Evolutionary conservation across 2,329 filamentous ascomycete species (phyloP).

Genomic region (Corniculantispora saksenae): DNA sequence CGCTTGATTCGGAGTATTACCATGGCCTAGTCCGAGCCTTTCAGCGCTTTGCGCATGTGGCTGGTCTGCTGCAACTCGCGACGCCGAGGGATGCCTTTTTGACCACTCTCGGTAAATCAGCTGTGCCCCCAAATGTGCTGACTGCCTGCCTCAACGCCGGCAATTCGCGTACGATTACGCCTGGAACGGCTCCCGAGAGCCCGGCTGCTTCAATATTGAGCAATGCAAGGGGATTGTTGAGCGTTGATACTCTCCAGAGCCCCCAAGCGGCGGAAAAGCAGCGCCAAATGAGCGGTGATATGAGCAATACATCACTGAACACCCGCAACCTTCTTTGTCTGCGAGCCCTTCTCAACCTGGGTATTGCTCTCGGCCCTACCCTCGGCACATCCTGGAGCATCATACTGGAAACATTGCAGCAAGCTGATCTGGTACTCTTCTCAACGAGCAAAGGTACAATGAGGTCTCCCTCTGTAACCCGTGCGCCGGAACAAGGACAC

Average conservation of each 20-base stretch:
- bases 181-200: constrained; percentile 49
- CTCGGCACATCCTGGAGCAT: constrained; percentile 86
- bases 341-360: constrained; percentile 87
- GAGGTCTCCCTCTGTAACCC: constrained; percentile 49
- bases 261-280: constrained; percentile 59
- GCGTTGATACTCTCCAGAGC: constrained; percentile 68
- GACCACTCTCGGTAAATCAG: constrained; percentile 89
- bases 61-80: constrained; percentile 78
- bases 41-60: constrained; percentile 93
- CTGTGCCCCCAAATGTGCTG: constrained; percentile 79
- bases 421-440: constrained; percentile 85
- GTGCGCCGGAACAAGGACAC: constrained; percentile 47
- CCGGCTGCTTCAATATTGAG: constrained; percentile 59
- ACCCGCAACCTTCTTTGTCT: constrained; percentile 89
- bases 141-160: constrained; percentile 59
- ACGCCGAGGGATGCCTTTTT: constrained; percentile 93
- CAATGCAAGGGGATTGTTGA: constrained; percentile 72
- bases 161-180: constrained; percentile 42
- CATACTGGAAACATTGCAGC: constrained; percentile 85
- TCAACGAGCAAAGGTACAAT: constrained; percentile 58
- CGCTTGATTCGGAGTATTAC: constrained; percentile 91
- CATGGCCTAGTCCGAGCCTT: constrained; percentile 89
- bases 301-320: constrained; percentile 61
- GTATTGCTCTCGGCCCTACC: constrained; percentile 89
- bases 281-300: constrained; percentile 61